phyloP scores from a whole-genome alignment of 2,329 filamentous ascomycete species.

The Cladophialophora exuberans region DNA sequence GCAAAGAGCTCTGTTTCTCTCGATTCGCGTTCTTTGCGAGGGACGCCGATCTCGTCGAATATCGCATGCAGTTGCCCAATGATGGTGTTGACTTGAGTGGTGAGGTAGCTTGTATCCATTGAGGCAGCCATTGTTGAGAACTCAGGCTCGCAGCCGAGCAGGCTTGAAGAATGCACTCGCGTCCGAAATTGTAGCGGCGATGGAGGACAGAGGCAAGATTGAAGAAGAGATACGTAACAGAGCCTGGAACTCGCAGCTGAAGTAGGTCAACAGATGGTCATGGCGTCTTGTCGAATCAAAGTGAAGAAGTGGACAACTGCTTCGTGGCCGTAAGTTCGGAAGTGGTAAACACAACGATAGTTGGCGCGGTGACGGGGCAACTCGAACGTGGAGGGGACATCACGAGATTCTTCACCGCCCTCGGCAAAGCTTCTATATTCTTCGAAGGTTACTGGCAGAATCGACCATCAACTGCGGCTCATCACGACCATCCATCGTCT shows the following conservation, averaged over 20 bases:
- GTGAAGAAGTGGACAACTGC: slow-evolving; percentile 10
- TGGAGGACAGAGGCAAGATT: slow-evolving; percentile 10
- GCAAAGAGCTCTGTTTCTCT: slow-evolving; percentile 92
- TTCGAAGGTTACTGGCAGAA: slow-evolving; percentile 9
- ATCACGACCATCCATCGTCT: background rate
- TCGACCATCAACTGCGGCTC: slow-evolving; percentile 9
- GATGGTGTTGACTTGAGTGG: slow-evolving; percentile 93
- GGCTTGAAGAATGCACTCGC: slow-evolving; percentile 8
- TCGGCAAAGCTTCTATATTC: background rate
- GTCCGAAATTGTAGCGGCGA: background rate
- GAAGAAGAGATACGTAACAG: background rate
- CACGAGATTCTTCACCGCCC: slow-evolving; percentile 16
- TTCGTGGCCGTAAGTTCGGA: slow-evolving; percentile 3
- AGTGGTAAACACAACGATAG: slow-evolving; percentile 1
- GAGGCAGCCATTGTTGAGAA: slow-evolving; percentile 32
- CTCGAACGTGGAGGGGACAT: too few species aligned
- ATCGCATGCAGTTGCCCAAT: slow-evolving; percentile 90
- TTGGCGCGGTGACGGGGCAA: slow-evolving; percentile 24
- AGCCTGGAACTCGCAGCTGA: slow-evolving; percentile 12
- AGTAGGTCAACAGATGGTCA: slow-evolving; percentile 27
- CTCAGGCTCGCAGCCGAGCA: slow-evolving; percentile 27
- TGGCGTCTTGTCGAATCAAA: slow-evolving; percentile 27
- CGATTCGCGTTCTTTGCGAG: slow-evolving; percentile 85
- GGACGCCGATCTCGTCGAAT: slow-evolving; percentile 97
- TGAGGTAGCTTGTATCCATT: slow-evolving; percentile 91